Evolutionary conservation across 352 stramenopile genomes (phyloP).

Genomic region (Pythium grandisporangium): DNA sequence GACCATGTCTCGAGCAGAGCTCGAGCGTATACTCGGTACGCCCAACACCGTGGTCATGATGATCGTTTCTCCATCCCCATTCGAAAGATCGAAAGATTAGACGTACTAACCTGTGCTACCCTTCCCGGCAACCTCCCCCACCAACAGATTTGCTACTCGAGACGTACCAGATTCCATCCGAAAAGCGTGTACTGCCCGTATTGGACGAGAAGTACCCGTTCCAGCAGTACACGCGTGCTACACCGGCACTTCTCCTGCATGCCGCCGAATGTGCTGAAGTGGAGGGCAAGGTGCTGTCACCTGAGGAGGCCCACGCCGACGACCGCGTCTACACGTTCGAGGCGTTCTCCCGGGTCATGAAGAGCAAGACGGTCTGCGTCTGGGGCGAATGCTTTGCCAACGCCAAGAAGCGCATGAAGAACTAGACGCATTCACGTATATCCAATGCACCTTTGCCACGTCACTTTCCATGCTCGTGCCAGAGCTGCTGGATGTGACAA

Average conservation of each 20-base stretch:
- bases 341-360: conserved; percentile 69
- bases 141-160: conserved; percentile 58
- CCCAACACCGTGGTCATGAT: neutral
- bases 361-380: conserved; percentile 68
- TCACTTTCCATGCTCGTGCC: no score
- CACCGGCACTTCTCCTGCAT: conserved; percentile 21
- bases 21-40: conserved; percentile 47
- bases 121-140: no score
- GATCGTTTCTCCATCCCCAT: neutral
- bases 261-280: conserved; percentile 28
- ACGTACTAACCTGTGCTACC: neutral
- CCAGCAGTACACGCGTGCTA: conserved; percentile 58
- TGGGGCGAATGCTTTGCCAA: conserved; percentile 83
- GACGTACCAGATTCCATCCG: conserved; percentile 79
- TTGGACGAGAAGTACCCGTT: conserved; percentile 67
- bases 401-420: conserved; percentile 80
- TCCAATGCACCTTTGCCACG: no score
- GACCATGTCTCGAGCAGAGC: conserved; percentile 42
- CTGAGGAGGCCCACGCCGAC: conserved; percentile 37
- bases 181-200: conserved; percentile 69
- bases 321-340: conserved; percentile 67
- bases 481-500: no score
- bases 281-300: conserved; percentile 39
- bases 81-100: no score
- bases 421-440: no score